These are phyloP conservation scores for Sporothrix euskadiensis DNA, from an alignment of 2,329 filamentous ascomycete genomes.

Conservation along the genomic window DNA sequence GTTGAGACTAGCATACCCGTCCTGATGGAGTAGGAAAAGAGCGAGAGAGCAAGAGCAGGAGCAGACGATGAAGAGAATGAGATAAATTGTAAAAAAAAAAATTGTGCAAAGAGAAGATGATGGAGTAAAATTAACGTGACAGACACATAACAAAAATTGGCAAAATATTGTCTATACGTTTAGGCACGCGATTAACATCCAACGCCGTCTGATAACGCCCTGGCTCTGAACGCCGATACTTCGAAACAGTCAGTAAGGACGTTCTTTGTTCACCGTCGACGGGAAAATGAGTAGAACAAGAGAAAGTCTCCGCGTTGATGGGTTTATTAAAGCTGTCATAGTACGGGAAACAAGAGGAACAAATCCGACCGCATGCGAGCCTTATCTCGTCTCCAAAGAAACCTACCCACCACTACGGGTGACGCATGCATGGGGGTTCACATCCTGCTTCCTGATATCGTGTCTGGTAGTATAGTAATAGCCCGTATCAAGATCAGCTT, in stretches of 20 bases:
- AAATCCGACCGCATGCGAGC: not conserved
- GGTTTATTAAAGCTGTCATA: not conserved
- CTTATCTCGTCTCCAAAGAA: constrained; percentile 12
- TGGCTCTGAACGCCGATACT: not conserved
- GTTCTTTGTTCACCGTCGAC: not conserved
- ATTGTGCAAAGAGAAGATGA: not conserved
- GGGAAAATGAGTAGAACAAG: not conserved
- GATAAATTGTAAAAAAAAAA: not conserved
- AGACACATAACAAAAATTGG: not conserved
- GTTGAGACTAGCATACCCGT: not conserved
- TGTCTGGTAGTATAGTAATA: not conserved
- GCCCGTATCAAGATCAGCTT: too few species aligned
- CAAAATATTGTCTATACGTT: not conserved
- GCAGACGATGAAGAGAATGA: not conserved
- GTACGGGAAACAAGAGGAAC: not conserved
- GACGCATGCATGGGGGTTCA: not conserved
- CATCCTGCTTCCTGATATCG: not conserved
- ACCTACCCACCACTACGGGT: not conserved
- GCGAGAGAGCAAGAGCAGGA: not conserved
- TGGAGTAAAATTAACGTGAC: not conserved
- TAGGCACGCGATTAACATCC: not conserved
- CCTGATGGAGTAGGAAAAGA: not conserved
- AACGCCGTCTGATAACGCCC: not conserved
- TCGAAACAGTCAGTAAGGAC: not conserved
- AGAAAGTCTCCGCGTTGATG: not conserved